Evolutionary conservation across 2,329 filamentous ascomycete species (phyloP).

Genomic region (Colletotrichum trifolii): DNA sequence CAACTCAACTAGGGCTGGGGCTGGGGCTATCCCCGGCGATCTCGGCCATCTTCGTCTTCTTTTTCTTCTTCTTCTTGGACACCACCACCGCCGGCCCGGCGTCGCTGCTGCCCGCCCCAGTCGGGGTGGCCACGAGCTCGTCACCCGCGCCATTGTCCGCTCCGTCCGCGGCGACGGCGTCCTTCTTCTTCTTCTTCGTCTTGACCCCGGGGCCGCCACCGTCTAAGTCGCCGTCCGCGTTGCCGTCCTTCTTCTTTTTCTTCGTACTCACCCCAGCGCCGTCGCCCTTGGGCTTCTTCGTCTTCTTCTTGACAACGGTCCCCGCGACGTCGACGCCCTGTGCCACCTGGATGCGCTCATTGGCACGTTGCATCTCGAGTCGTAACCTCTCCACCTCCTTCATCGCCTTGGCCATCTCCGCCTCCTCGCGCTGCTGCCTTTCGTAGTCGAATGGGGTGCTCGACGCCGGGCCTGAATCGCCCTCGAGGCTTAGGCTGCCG

Average conservation of each 20-base stretch:
- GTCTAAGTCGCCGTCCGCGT: slow-evolving; percentile 44
- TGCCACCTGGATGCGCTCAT: slow-evolving; percentile 78
- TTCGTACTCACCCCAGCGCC: slow-evolving; percentile 73
- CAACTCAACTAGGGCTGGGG: neutral
- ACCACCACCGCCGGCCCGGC: slow-evolving; percentile 41
- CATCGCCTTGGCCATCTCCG: slow-evolving; percentile 89
- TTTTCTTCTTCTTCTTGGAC: slow-evolving; percentile 55
- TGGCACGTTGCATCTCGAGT: slow-evolving; percentile 88
- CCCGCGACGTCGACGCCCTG: slow-evolving; percentile 75
- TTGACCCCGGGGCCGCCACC: slow-evolving; percentile 47
- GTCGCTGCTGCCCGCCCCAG: neutral
- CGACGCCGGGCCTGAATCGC: slow-evolving; percentile 50
- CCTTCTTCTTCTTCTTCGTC: slow-evolving; percentile 60
- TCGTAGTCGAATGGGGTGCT: slow-evolving; percentile 66
- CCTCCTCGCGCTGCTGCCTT: slow-evolving; percentile 78
- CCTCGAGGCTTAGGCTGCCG: slow-evolving; percentile 75
- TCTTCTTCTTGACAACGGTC: slow-evolving; percentile 74
- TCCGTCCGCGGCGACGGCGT: slow-evolving; percentile 41
- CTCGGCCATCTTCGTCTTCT: slow-evolving; percentile 41
- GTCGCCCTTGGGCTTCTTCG: slow-evolving; percentile 68
- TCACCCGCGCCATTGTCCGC: slow-evolving; percentile 31
- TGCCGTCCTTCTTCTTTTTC: slow-evolving; percentile 75
- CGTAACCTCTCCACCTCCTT: slow-evolving; percentile 87
- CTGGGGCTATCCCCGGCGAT: slow-evolving; percentile 27
- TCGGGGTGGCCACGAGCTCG: slow-evolving; percentile 3